phyloP scores from a whole-genome alignment of 257 asterid species.

The Handroanthus guayacan region DNA sequence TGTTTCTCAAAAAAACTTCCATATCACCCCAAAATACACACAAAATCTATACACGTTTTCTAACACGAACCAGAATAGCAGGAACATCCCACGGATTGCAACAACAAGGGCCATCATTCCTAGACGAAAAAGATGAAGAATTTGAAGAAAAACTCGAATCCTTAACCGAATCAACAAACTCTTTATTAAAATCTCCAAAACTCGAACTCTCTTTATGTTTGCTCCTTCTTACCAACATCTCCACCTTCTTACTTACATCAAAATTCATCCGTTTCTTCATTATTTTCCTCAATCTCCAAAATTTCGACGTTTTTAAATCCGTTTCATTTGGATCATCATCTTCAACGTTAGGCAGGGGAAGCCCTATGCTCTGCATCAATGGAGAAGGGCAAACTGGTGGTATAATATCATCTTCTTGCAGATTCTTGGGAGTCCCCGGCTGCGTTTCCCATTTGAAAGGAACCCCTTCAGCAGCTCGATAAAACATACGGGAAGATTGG shows the following conservation, averaged over 20 bases:
- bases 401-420: conserved; percentile 49
- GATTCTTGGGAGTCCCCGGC: conserved; percentile 72
- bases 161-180: conserved; percentile 32
- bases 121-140: conserved; percentile 46
- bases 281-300: conserved; percentile 45
- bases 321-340: conserved; percentile 27
- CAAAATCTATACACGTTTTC: conserved; percentile 1
- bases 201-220: conserved; percentile 41
- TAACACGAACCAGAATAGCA: conserved; percentile 54
- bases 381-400: conserved; percentile 81
- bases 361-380: conserved; percentile 52
- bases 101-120: conserved; percentile 48
- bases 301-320: conserved; percentile 21
- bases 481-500: conserved; percentile 61
- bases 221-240: conserved; percentile 32
- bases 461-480: conserved; percentile 62
- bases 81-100: conserved; percentile 62
- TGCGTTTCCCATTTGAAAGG: conserved; percentile 82
- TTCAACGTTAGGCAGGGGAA: conserved; percentile 54
- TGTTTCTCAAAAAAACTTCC: background rate
- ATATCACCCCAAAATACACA: background rate
- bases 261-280: conserved; percentile 31
- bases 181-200: conserved; percentile 50
- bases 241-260: conserved; percentile 35
- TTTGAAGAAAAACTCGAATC: conserved; percentile 49